Base-by-base conservation (phyloP, 306 rosid species). In the Medicago ruthenica region DNA sequence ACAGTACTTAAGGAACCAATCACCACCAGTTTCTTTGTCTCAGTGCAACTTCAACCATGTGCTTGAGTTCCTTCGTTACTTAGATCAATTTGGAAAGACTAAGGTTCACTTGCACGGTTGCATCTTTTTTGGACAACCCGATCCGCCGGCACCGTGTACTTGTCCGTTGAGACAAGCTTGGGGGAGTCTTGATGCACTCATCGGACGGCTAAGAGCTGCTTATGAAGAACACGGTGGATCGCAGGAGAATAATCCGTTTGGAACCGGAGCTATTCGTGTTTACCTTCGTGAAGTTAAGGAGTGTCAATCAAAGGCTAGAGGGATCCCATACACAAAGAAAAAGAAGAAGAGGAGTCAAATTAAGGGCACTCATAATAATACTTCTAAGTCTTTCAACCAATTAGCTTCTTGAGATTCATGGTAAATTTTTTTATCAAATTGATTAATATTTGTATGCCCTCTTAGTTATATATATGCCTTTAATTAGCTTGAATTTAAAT, bases 111-210 rank as follows among this genome's bases (percentile, higher is more conserved):
- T 78, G n/a, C 92, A 85, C 57, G 89, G 96, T 12, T 93, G 98
- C 51, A 85, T 89, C 57, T 93, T 91, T 60, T 93, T 91, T 6
- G 98, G 98, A 22, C 98, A 91, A 51, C 96, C 98, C 0, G 98
- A 93, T 77, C 98, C 98, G 4, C 98, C 98, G 0, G 91, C 93
- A 0, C 96, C 97, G 1, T 93, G 98, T 76, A 84, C 93, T 7
- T 93, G 97, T 73, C 98, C 98, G 0, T 90, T 93, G 15, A 60
- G 87, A 57, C 98, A 93, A 75, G 98, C 98, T 0, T 93, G 98
- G 98, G 98, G 98, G 4, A 93, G 97, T 73, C 96, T 93, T 0
- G 98, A 93, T 16, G 96, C 98, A 1, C 89, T 91, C 63, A 93
- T 93, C 76, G 98, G 98, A 4, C 83, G 98, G 14, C 93, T 93